These are phyloP conservation scores for Leishmania major DNA, from an alignment of 208 protist species.

Conservation along the genomic window DNA sequence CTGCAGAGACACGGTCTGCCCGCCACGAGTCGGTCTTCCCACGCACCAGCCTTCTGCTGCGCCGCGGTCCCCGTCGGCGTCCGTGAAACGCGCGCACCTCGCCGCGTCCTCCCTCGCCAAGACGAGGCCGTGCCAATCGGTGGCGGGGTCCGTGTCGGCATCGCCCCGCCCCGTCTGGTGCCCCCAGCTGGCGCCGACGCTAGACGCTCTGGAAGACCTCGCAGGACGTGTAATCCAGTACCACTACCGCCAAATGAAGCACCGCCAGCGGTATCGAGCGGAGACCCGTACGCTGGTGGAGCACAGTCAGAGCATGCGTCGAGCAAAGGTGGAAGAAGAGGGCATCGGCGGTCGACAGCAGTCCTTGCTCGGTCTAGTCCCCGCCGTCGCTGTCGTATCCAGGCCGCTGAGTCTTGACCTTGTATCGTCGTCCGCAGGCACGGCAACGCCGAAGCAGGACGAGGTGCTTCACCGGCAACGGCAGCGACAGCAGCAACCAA, in stretches of 20 bases:
- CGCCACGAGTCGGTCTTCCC: background rate
- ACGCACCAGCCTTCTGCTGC: background rate
- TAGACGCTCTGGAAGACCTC: slow-evolving; percentile 36
- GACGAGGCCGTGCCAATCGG: background rate
- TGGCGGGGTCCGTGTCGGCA: background rate
- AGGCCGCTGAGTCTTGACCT: background rate
- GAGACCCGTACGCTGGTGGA: slow-evolving; percentile 33
- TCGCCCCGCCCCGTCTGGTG: slow-evolving; percentile 18
- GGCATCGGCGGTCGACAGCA: background rate
- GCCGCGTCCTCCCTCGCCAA: background rate
- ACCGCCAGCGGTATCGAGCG: slow-evolving; percentile 33
- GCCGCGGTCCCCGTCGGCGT: background rate
- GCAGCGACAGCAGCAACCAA: background rate
- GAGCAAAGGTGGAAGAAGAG: background rate
- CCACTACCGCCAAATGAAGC: slow-evolving; percentile 40
- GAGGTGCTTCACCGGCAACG: background rate
- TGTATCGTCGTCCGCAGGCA: background rate
- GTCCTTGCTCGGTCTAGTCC: background rate
- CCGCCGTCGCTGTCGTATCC: background rate
- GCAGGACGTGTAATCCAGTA: slow-evolving; percentile 75
- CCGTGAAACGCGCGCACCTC: background rate
- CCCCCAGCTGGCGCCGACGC: slow-evolving; percentile 16
- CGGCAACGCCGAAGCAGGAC: background rate
- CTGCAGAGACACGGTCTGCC: background rate
- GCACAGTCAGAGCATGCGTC: slow-evolving; percentile 14